Percentiles rank a stretch among this genome's conserved stretches.
These are phyloP conservation scores for Dicorynia guianensis DNA, from an alignment of 306 rosid species.

Conservation along the genomic window DNA sequence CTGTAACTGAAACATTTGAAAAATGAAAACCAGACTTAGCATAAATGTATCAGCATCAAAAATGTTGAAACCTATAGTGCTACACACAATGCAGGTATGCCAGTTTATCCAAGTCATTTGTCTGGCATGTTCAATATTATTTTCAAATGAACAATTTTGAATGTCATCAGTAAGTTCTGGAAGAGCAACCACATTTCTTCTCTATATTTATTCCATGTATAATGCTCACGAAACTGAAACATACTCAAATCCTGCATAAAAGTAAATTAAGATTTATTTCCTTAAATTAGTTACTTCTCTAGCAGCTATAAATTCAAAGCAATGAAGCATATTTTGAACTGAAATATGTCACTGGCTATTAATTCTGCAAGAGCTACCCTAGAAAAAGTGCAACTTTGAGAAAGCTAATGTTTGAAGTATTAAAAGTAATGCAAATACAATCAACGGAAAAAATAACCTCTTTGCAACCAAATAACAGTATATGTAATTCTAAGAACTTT, in stretches of 20 bases:
- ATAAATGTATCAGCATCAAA: slow-evolving; percentile 15
- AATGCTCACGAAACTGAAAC: slow-evolving; percentile 3
- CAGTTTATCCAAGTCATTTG: not conserved
- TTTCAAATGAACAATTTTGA: not conserved
- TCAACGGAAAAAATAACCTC: not conserved
- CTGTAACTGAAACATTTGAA: slow-evolving; percentile 75
- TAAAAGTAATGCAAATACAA: slow-evolving; percentile 22
- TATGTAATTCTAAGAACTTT: not conserved
- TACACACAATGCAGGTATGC: slow-evolving; percentile 11
- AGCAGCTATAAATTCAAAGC: slow-evolving; percentile 22
- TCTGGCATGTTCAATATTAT: not conserved
- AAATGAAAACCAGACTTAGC: slow-evolving; percentile 45
- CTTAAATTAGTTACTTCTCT: slow-evolving; percentile 23
- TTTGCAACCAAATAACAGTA: not conserved
- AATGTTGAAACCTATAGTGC: not conserved
- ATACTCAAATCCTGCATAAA: slow-evolving; percentile 20
- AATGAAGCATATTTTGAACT: slow-evolving; percentile 23
- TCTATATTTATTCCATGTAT: not conserved
- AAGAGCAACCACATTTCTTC: slow-evolving; percentile 15
- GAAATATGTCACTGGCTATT: slow-evolving; percentile 16
- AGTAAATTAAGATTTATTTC: not conserved
- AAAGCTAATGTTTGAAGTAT: slow-evolving; percentile 1
- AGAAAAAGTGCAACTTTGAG: slow-evolving; percentile 26
- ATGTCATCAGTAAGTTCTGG: not conserved
- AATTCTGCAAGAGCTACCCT: slow-evolving; percentile 28